Base-by-base conservation (phyloP, 2,329 filamentous ascomycete species). In the Diaporthe australafricana region DNA sequence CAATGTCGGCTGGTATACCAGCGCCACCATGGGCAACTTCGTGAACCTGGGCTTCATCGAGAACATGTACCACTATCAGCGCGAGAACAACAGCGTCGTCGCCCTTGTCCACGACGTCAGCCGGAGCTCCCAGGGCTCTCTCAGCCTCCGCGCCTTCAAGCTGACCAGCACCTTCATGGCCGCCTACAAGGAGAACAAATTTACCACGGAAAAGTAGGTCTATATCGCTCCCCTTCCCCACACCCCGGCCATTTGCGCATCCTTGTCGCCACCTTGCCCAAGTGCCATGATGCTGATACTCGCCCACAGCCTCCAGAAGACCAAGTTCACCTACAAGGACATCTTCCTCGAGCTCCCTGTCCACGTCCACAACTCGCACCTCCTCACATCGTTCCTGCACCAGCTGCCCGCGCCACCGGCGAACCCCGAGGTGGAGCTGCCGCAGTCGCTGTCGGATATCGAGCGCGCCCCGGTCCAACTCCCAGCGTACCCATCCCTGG, bases 1-100 rank as follows among this genome's bases (percentile, higher is more conserved):
- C 87, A 97, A 94, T 79, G 94, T 97, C 73, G 96, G 96, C 79
- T 99, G 95, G 95, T 99, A 99, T 87, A 98, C 95, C 72, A 98
- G 95, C 86, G 94, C 95, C 75, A 98, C 95, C 83, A 97, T 99
- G 94, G 96, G 96, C 83, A 98, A 98, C 88, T 98, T 98, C 78
- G 89, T 98, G 87, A 98, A 95, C 87, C 84, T 93, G 81, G 94
- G 93, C 87, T 95, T 98, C 81, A 94, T 99, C 83, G 96, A 99
- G 89, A 99, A 98, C 87, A 95, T 98, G 84, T 95, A 91, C 85
- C 93, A 95, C 87, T 98, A 98, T 87, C 96, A 99, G 87, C 96
- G 94, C 83, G 94, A 97, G 78, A 97, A 98, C 82, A 94, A 96
- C 84, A 88, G 90, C 83, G 95, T 94, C 8, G 91, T 98, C 55